Evolutionary conservation across 805 yeast species (phyloP).

Genomic region (Teunomyces funiuensis): DNA sequence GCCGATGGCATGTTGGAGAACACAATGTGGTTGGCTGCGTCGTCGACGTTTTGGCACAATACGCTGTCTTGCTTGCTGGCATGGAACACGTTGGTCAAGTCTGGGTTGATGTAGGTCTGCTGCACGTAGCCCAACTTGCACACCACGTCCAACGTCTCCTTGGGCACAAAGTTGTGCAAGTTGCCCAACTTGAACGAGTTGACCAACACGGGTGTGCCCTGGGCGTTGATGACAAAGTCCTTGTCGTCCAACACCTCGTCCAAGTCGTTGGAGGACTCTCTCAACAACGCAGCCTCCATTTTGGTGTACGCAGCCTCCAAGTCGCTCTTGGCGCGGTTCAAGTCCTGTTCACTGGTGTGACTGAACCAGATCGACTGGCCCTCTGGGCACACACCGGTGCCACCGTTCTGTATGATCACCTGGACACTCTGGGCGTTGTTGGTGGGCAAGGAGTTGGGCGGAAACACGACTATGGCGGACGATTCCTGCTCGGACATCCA

Average conservation of each 20-base stretch:
- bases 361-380: slow-evolving; percentile 91
- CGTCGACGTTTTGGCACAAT: slow-evolving; percentile 20
- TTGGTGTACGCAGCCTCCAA: slow-evolving; percentile 77
- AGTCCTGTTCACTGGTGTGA: slow-evolving; percentile 67
- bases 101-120: slow-evolving; percentile 36
- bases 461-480: slow-evolving; percentile 88
- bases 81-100: slow-evolving; percentile 36
- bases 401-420: slow-evolving; percentile 82
- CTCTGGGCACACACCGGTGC: slow-evolving; percentile 82
- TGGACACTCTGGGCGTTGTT: slow-evolving; percentile 76
- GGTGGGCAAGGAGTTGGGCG: slow-evolving; percentile 73
- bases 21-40: slow-evolving; percentile 17
- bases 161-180: slow-evolving; percentile 80
- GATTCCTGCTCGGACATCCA: slow-evolving; percentile 88
- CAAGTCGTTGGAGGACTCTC: slow-evolving; percentile 64
- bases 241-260: slow-evolving; percentile 37
- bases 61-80: slow-evolving; percentile 22
- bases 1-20: slow-evolving; percentile 68
- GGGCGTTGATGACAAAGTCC: slow-evolving; percentile 32
- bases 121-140: slow-evolving; percentile 43
- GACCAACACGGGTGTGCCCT: slow-evolving; percentile 62
- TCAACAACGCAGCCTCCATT: slow-evolving; percentile 74
- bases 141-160: slow-evolving; percentile 54
- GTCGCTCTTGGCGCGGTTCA: slow-evolving; percentile 69
- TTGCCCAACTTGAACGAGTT: slow-evolving; percentile 86